phyloP scores from a whole-genome alignment of 2,329 filamentous ascomycete genomes.

The Huntiella omanensis region DNA sequence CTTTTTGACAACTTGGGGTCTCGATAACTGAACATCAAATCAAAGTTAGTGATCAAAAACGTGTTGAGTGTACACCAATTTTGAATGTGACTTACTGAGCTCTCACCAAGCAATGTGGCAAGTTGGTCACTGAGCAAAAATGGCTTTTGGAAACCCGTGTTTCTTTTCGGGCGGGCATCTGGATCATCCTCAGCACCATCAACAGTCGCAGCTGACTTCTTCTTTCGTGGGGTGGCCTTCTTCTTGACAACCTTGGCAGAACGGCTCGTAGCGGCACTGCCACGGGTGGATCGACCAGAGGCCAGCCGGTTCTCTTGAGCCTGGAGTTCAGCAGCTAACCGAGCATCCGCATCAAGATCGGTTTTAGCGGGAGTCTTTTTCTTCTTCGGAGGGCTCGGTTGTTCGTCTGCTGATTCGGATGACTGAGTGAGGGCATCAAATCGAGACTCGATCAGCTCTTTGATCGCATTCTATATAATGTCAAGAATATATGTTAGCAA shows the following conservation, averaged over 20 bases:
- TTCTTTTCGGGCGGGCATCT: conserved; percentile 58
- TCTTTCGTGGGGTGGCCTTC: conserved; percentile 52
- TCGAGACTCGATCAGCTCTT: conserved; percentile 51
- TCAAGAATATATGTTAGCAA: background rate
- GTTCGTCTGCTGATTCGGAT: conserved; percentile 13
- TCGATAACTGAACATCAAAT: conserved; percentile 45
- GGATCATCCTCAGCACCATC: conserved; percentile 27
- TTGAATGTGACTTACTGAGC: conserved; percentile 27
- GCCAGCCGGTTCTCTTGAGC: conserved; percentile 67
- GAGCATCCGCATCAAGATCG: conserved; percentile 56
- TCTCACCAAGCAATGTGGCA: conserved; percentile 49
- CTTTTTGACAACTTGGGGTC: conserved; percentile 88
- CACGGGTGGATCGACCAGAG: conserved; percentile 55
- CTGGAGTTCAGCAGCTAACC: conserved; percentile 71
- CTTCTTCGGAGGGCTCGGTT: conserved; percentile 12
- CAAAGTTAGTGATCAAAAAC: background rate
- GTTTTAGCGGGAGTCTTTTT: conserved; percentile 16
- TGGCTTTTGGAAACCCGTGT: conserved; percentile 82
- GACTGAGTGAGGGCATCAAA: conserved; percentile 50
- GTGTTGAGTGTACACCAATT: no score
- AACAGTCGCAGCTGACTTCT: conserved; percentile 52
- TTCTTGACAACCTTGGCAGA: conserved; percentile 49
- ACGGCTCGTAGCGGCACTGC: conserved; percentile 43
- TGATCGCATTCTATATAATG: conserved; percentile 41
- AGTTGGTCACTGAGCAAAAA: conserved; percentile 56